Evolutionary conservation across 148 eudicot species (phyloP).

Genomic region (Silene uniflora): DNA sequence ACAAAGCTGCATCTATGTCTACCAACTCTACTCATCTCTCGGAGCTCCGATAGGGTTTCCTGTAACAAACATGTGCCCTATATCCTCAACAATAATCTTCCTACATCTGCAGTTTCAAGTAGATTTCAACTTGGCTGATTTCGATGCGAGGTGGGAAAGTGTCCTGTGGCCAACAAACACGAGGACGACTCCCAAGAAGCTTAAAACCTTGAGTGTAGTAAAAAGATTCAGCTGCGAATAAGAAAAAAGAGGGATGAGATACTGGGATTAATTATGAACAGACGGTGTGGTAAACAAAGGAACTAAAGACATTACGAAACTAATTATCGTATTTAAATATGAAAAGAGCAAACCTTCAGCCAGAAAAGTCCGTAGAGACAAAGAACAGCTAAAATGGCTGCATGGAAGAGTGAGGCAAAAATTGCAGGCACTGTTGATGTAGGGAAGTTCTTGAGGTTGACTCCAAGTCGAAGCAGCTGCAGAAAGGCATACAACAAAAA

Average conservation of each 20-base stretch:
- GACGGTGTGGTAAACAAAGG: too few relatives aligned
- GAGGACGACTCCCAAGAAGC: conserved; percentile 73
- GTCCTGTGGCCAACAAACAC: conserved; percentile 78
- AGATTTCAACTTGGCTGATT: conserved; percentile 75
- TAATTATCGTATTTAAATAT: background rate
- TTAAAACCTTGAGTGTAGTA: conserved; percentile 72
- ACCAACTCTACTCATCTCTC: conserved; percentile 8
- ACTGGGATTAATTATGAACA: too few relatives aligned
- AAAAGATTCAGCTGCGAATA: conserved; percentile 75
- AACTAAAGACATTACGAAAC: too few relatives aligned
- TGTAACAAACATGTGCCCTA: conserved; percentile 12
- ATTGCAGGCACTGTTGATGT: conserved; percentile 56
- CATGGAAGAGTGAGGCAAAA: conserved; percentile 74
- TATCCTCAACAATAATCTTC: background rate
- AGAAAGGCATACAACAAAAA: conserved; percentile 15
- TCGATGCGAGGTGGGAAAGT: conserved; percentile 77
- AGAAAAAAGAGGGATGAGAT: background rate
- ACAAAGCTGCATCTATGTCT: conserved; percentile 31
- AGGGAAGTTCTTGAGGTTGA: conserved; percentile 86
- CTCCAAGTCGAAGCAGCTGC: conserved; percentile 71
- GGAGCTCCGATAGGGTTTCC: conserved; percentile 8
- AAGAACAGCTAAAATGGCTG: conserved; percentile 81
- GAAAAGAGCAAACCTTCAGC: conserved; percentile 65
- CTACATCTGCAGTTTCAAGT: conserved; percentile 32
- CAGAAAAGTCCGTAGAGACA: conserved; percentile 74